Base-by-base conservation (phyloP, 179 eudicot species). In the Drosera spatulata region DNA sequence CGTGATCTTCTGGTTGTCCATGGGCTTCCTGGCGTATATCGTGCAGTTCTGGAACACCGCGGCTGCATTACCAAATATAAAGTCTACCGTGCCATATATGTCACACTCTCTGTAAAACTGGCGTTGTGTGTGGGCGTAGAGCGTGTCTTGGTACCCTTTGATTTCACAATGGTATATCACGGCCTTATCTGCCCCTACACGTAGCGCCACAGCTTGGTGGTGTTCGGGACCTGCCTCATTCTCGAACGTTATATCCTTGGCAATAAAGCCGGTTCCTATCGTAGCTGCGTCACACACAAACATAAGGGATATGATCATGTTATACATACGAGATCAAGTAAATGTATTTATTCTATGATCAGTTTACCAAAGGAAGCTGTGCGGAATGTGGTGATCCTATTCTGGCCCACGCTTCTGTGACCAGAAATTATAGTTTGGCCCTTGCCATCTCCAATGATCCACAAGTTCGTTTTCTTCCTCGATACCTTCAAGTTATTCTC, bases 21-120 rank as follows among this genome's bases (percentile, higher is more conserved):
- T 37, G 41, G 76, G 76, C 61, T 50, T 72, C 10, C 67, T 60
- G 6, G 76, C 68, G 11, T 47, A 62, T 3, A 72, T 53, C 38
- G 42, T 68, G 59, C 76, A 72, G 8, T 68, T 63, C 42, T 72
- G 76, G 52, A 72, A 67, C 10, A 72, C 68, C 7, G 55, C 76
- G 10, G 61, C 61, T 6, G 76, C 72, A 51, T 67, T 63, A 1
- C 76, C 76, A 12, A 67, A 67, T 14, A 72, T 67, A 62, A 55
- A 63, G 39, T 72, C 76, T 6, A 72, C 64, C 0, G 76, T 67
- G 0, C 76, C 76, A 38, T 72, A 72, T 13, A 72, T 59, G 41
- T 72, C 71, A 50, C 76, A 72, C 8, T 67, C 64, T 41, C 72
- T 53, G 58, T 67, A 72, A 53, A 72, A 72, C 13, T 72, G 76